Evolutionary conservation across 345 rosid genomes (phyloP).

Genomic region (Brassica nigra): DNA sequence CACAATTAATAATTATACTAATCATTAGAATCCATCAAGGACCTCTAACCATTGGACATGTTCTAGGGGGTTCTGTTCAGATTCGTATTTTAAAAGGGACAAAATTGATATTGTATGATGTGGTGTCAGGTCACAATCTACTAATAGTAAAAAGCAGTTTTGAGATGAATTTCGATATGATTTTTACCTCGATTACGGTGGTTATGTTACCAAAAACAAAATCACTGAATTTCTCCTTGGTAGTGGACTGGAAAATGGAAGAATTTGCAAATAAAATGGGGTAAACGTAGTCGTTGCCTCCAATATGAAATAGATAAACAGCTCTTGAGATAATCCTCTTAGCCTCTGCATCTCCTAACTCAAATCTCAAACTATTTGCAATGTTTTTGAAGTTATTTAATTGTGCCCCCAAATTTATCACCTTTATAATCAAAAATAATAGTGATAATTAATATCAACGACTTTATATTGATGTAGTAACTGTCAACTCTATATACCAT

Average conservation of each 20-base stretch:
- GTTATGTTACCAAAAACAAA: slow-evolving; percentile 47
- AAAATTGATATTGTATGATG: not conserved
- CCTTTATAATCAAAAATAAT: slow-evolving; percentile 24
- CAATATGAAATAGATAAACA: slow-evolving; percentile 35
- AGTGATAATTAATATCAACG: not conserved
- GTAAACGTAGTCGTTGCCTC: slow-evolving; percentile 42
- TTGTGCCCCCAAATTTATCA: slow-evolving; percentile 44
- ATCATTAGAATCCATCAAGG: no score
- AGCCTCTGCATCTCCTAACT: slow-evolving; percentile 42
- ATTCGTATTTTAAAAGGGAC: no score
- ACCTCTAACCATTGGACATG: no score
- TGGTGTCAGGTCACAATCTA: not conserved
- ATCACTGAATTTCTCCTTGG: slow-evolving; percentile 25
- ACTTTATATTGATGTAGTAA: not conserved
- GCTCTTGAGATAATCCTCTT: slow-evolving; percentile 37
- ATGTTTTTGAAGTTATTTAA: slow-evolving; percentile 43
- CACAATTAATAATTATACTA: no score
- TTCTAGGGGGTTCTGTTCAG: no score
- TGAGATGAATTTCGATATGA: not conserved
- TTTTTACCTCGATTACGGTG: slow-evolving; percentile 38
- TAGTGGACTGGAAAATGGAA: slow-evolving; percentile 16
- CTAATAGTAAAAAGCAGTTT: not conserved
- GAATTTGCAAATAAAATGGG: slow-evolving; percentile 40
- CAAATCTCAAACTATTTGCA: slow-evolving; percentile 32
- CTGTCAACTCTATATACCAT: slow-evolving; percentile 19